Base-by-base conservation (phyloP, 1,284 basidiomycete species). In the Rhodotorula sp. region DNA sequence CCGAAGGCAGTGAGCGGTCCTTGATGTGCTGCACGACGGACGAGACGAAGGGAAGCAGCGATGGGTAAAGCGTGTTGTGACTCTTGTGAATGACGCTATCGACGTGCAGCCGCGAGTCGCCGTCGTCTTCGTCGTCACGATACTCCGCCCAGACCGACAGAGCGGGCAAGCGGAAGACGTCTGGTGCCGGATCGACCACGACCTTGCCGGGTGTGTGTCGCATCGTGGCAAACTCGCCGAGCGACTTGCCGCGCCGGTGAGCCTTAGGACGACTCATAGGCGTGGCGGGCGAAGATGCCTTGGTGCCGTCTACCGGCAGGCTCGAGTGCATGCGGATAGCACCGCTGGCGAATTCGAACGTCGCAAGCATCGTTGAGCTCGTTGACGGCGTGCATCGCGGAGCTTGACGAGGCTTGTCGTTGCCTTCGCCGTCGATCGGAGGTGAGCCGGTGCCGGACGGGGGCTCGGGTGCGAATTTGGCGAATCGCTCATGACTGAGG, bases 71-170 rank as follows among this genome's bases (percentile, higher is more conserved):
- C 2, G 86, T 88, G 80, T 97, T 97, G 71, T 88, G 86, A 79
- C 92, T 95, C 1, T 91, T 90, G 79, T 94, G 91, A 25, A 97
- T 86, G 9, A 91, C 91, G 79, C 87, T 86, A 80, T 89, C 90
- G 83, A 92, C 88, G 77, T 89, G 84, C 53, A 92, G 82, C 9
- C 85, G 84, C 2, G 89, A 88, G 0, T 87, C 84, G 66, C 86
- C 74, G 46, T 82, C 80, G 27, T 76, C 73, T 44, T 59, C 46
- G 58, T 82, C 2, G 84, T 85, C 17, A 42, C 87, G 86, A 80
- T 91, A 93, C 80, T 94, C 91, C 41, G 87, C 85, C 91, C 91
- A 95, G 7, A 92, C 87, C 17, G 92, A 90, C 9, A 96, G 85
- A 17, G 88, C 87, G 0, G 93, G 93, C 13, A 96, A 85, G 1